These are phyloP conservation scores for Coemansia sp. DNA, from an alignment of 192 early-diverging fungal genomes.

Conservation along the genomic window DNA sequence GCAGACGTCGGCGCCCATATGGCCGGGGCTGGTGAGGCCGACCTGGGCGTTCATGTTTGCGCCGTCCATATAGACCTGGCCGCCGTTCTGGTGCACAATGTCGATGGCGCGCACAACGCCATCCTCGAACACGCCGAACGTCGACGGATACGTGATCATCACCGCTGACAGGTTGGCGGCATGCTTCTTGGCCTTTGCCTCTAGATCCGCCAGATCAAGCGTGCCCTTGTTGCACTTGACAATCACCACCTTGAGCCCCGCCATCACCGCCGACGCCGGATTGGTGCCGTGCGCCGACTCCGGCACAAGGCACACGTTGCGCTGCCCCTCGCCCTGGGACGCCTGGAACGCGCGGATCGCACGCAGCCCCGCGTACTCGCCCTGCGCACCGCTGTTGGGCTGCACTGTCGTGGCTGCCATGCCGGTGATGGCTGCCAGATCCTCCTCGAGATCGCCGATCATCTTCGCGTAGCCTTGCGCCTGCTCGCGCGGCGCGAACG, in stretches of 20 bases:
- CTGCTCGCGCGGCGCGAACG: constrained; percentile 94
- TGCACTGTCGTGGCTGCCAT: constrained; percentile 93
- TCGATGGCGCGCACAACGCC: constrained; percentile 84
- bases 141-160: constrained; percentile 99
- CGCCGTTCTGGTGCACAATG: constrained; percentile 91
- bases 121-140: constrained; percentile 98
- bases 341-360: constrained; percentile 92
- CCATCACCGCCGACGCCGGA: constrained; percentile 98
- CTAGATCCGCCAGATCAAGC: constrained; percentile 89
- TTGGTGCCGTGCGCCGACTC: constrained; percentile 99
- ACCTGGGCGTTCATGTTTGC: constrained; percentile 91
- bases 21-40: constrained; percentile 81
- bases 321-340: constrained; percentile 78
- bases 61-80: constrained; percentile 99
- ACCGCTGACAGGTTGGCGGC: constrained; percentile 85
- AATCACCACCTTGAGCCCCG: constrained; percentile 90
- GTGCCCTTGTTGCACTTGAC: constrained; percentile 93
- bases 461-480: constrained; percentile 91
- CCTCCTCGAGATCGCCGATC: constrained; percentile 86
- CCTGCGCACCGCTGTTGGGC: constrained; percentile 99
- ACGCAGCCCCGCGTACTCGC: constrained; percentile 97
- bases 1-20: constrained; percentile 99
- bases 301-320: constrained; percentile 95
- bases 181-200: constrained; percentile 87
- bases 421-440: constrained; percentile 90